Evolutionary conservation across 129 eudicot genomes (phyloP), one percentile per base, ranked within the genome.

Genomic region (Cynara cardunculus): DNA sequence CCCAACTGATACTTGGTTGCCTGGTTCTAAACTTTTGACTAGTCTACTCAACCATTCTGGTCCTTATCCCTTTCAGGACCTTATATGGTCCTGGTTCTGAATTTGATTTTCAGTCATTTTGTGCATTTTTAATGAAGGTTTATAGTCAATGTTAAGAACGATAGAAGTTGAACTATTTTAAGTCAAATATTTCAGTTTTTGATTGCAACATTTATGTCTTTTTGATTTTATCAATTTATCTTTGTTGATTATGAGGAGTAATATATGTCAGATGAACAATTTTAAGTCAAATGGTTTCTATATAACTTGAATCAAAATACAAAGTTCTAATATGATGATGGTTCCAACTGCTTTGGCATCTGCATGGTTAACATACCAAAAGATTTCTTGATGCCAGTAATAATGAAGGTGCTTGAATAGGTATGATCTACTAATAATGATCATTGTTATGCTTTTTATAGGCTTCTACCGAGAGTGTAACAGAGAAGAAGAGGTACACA

Each of bases 401-500:
- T 11, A 49, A 28, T 35, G 12, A 46, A 61, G 11, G 53, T 56
- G 49, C 28, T 59, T 25, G 22, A 59, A 75, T 24, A 8, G 13
- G 21, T 80, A 10, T 64, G n/a, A n/a, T n/a, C n/a, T n/a, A n/a
- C n/a, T n/a, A n/a, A n/a, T n/a, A n/a, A n/a, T n/a, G n/a, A 30
- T 13, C 71, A 22, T 22, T 16, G 12, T 31, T 67, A 34, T 41
- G 46, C 22, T 79, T 71, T 11, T 0, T 87, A 65, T 27, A 93
- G 98, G 88, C 75, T 67, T 79, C 90, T 82, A 44, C 90, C 65
- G 91, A 90, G 79, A 83, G 89, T 25, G 82, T 87, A 66, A 77
- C 76, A 2, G 97, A 91, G 81, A 86, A 85, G 67, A 92, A 86
- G 83, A 84, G 96, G 76, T 94, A 97, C 97, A 89, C 91, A 4